Conservation (phyloP, 2,329 filamentous ascomycete genomes). For the Nakataea oryzae region DNA sequence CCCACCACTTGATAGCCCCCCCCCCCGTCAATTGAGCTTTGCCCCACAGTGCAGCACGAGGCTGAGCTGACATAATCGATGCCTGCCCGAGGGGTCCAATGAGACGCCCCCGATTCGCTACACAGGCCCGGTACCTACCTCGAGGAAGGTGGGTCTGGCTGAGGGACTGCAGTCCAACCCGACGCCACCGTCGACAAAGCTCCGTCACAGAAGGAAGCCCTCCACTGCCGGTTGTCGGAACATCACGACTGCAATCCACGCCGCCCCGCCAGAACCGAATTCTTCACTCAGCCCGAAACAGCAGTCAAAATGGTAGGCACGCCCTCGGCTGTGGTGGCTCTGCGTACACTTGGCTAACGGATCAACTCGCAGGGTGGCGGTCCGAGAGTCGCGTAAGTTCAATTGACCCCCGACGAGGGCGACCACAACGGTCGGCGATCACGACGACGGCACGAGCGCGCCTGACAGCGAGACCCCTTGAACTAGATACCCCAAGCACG, state of each 20-base stretch:
- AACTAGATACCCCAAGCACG: slow-evolving; percentile 86
- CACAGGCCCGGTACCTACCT: background rate
- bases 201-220: slow-evolving; percentile 1
- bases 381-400: slow-evolving; percentile 48
- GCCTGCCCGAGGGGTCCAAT: background rate
- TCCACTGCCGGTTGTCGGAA: slow-evolving; percentile 11
- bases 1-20: background rate
- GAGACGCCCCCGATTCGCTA: background rate
- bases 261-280: background rate
- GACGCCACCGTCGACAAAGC: background rate
- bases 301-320: slow-evolving; percentile 45
- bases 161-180: background rate
- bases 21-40: slow-evolving; percentile 1
- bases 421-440: background rate
- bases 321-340: background rate
- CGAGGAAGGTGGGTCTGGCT: background rate
- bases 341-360: slow-evolving; percentile 25
- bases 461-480: slow-evolving; percentile 7
- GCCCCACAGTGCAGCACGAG: background rate
- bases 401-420: background rate
- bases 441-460: background rate
- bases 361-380: slow-evolving; percentile 55
- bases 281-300: background rate
- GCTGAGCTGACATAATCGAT: slow-evolving; percentile 2
- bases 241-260: slow-evolving; percentile 3